A percentile compares a stretch with the other conserved stretches of the same genome.
Evolutionary conservation across 2,329 filamentous ascomycete species (phyloP).

Genomic region (Emericellopsis cladophorae): DNA sequence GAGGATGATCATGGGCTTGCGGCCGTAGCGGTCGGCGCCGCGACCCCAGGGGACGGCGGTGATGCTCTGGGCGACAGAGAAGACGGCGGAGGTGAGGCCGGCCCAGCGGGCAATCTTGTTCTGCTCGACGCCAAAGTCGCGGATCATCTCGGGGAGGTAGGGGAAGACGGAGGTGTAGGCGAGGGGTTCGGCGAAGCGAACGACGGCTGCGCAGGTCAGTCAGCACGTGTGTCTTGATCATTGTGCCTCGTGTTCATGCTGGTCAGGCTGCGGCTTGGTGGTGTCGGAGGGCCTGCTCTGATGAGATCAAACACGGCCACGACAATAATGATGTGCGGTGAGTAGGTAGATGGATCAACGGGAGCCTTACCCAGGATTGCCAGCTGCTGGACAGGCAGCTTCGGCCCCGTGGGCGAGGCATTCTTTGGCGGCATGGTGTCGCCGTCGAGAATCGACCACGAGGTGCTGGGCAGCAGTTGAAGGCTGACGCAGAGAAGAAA

Average conservation of each 20-base stretch:
- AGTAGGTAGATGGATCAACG: background rate
- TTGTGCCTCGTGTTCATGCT: background rate
- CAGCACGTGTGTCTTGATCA: background rate
- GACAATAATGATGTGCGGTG: background rate
- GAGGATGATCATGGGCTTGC: constrained; percentile 68
- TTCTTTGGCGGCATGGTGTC: background rate
- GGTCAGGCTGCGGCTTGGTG: constrained; percentile 2
- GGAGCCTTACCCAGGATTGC: constrained; percentile 57
- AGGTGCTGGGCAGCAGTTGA: background rate
- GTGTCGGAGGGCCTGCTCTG: constrained; percentile 4
- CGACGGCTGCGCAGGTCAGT: constrained; percentile 42
- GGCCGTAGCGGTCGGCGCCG: constrained; percentile 64
- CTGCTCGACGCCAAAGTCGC: constrained; percentile 59
- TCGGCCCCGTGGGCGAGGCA: constrained; percentile 25
- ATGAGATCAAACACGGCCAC: constrained; percentile 8
- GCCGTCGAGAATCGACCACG: background rate
- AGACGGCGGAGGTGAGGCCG: constrained; percentile 59
- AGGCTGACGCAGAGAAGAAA: background rate
- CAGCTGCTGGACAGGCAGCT: constrained; percentile 66
- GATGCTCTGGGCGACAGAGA: constrained; percentile 58
- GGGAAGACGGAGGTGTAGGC: constrained; percentile 62
- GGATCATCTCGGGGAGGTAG: constrained; percentile 69
- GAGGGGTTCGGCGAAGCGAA: constrained; percentile 65
- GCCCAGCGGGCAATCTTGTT: constrained; percentile 70
- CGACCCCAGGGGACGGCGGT: constrained; percentile 67